phyloP scores from a whole-genome alignment of 2,329 filamentous ascomycete genomes.

The Sphaerostilbella broomeana region DNA sequence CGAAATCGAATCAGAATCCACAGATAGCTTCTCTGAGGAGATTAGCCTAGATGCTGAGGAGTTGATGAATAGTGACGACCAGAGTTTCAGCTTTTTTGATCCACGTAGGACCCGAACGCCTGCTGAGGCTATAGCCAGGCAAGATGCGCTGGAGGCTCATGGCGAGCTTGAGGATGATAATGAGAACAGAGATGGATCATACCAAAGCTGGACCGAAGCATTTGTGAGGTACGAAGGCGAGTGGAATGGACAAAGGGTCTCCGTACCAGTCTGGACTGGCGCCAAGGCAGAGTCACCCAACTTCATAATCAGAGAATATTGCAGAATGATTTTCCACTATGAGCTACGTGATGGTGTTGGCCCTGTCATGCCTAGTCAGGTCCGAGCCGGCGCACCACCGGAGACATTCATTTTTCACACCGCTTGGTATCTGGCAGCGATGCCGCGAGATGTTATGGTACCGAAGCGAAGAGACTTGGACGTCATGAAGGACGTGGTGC shows the following conservation, averaged over 20 bases:
- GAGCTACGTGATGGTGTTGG: conserved; percentile 33
- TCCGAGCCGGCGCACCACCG: conserved; percentile 42
- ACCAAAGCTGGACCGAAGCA: conserved; percentile 11
- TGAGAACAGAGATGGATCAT: no score
- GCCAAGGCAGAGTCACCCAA: conserved; percentile 25
- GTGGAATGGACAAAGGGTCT: conserved; percentile 23
- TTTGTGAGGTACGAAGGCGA: conserved; percentile 19
- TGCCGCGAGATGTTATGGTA: conserved; percentile 25
- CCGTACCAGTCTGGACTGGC: conserved; percentile 42
- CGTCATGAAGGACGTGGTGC: conserved; percentile 39
- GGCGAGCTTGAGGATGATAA: neutral
- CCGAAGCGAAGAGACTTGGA: conserved; percentile 27
- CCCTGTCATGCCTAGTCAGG: conserved; percentile 43
- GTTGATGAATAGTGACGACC: conserved; percentile 34
- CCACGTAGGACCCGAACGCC: no score
- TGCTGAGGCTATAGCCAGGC: no score
- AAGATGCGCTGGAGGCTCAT: no score
- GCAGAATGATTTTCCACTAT: conserved; percentile 34
- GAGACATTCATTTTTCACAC: conserved; percentile 40
- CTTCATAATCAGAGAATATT: conserved; percentile 41
- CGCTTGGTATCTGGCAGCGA: conserved; percentile 46
- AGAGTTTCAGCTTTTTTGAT: conserved; percentile 41
- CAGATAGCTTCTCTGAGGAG: conserved; percentile 26
- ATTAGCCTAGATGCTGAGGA: conserved; percentile 36
- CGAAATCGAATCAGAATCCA: conserved; percentile 45